Evolutionary conservation across 768 basidiomycete genomes (phyloP).

Genomic region (Melanogaster broomeanus): DNA sequence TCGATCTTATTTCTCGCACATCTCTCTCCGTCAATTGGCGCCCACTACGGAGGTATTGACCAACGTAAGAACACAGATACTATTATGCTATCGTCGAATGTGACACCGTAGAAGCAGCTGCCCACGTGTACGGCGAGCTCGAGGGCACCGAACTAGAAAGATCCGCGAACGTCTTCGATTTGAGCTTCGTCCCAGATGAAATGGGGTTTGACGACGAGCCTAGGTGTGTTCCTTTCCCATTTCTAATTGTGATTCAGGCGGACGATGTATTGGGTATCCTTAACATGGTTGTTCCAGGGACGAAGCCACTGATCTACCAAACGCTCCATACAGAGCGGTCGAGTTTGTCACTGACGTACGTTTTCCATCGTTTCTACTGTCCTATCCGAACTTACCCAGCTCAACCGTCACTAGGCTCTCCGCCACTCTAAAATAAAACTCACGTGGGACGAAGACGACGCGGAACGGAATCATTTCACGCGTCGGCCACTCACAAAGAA

Average conservation of each 20-base stretch:
- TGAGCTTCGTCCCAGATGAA: constrained; percentile 90
- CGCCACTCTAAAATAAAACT: constrained; percentile 97
- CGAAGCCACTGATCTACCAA: constrained; percentile 71
- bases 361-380: neutral
- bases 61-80: constrained; percentile 56
- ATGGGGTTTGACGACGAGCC: constrained; percentile 83
- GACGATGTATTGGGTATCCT: neutral
- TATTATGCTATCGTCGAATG: constrained; percentile 95
- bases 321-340: constrained; percentile 64
- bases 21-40: neutral
- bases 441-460: constrained; percentile 98
- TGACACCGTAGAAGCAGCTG: constrained; percentile 73
- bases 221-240: constrained; percentile 46
- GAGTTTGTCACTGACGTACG: constrained; percentile 94
- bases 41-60: constrained; percentile 3
- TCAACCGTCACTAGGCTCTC: constrained; percentile 62
- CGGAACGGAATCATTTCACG: constrained; percentile 78
- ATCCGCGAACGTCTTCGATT: constrained; percentile 93
- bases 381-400: neutral
- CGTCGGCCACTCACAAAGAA: constrained; percentile 76
- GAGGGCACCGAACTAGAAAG: constrained; percentile 96
- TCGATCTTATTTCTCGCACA: neutral
- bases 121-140: constrained; percentile 80
- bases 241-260: neutral
- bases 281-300: constrained; percentile 53